Evolutionary conservation across 1,284 basidiomycete species (phyloP), one percentile per base, ranked within the genome.

Genomic region (Puccinia polysora): DNA sequence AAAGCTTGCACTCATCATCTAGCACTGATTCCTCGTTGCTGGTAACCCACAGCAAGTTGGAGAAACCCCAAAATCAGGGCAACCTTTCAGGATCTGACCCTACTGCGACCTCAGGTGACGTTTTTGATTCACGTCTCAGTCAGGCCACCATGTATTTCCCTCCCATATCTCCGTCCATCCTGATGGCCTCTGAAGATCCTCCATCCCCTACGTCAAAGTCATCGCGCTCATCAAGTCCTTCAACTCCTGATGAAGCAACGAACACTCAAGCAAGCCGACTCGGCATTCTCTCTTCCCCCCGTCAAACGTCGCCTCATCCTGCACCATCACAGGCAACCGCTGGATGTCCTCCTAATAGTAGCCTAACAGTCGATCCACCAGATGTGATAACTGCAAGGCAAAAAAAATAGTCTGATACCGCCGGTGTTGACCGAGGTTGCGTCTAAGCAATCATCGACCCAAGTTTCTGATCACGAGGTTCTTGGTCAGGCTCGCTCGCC

Each of bases 81-180:
- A 36, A 12, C 18, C 34, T 28, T 23, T 20, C 56, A 52, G 20
- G 25, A 14, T n/a, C 56, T 38, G 45, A 52, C 2, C 20, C n/a
- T 12, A 52, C 23, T 47, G 7, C 8, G 32, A 23, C 50, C 34
- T 20, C 47, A 30, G 47, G 34, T 40, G 43, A 14, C 32, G 6
- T 32, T 20, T 38, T 47, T 18, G 58, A 25, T 25, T 45, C 45
- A 36, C 32, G 30, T 34, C 15, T 15, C 12, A 25, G 32, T 15
- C 43, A 34, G 34, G 36, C 56, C 30, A 49, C 45, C 32, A 60
- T 70, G 40, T 70, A 70, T 36, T 70, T 70, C n/a, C 67, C 67
- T 40, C 67, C 67, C 15, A 59, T 70, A 25, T 70, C 67, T n/a
- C 67, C 67, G 23, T 70, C 67, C 6, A 49, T 70, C 14, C 47